A percentile compares a stretch with the other conserved stretches of the same genome.
These are phyloP conservation scores for Metarhizium rileyi DNA, from an alignment of 2,329 filamentous ascomycete genomes.

Conservation along the genomic window DNA sequence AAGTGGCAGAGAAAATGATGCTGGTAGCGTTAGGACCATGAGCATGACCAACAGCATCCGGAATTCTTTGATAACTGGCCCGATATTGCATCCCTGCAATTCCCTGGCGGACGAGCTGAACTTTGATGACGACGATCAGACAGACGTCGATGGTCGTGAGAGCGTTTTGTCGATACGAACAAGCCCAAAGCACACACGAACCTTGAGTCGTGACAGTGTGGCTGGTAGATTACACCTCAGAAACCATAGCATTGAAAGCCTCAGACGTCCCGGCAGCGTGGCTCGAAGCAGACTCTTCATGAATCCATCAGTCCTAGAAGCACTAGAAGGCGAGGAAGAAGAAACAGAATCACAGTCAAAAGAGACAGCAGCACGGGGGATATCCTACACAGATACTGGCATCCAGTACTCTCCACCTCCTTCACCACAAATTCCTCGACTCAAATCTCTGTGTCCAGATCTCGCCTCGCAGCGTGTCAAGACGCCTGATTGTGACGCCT, in stretches of 20 bases:
- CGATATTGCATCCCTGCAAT: slow-evolving; percentile 51
- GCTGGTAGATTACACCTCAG: slow-evolving; percentile 39
- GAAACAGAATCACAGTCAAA: slow-evolving; percentile 21
- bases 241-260: slow-evolving; percentile 49
- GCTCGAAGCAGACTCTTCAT: slow-evolving; percentile 42
- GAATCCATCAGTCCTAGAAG: slow-evolving; percentile 46
- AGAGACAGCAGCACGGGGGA: slow-evolving; percentile 14
- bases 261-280: slow-evolving; percentile 45
- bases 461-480: slow-evolving; percentile 23
- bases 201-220: slow-evolving; percentile 48
- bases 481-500: slow-evolving; percentile 32
- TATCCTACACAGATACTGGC: slow-evolving; percentile 64
- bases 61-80: slow-evolving; percentile 57
- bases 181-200: slow-evolving; percentile 38
- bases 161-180: slow-evolving; percentile 43
- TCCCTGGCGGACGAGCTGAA: slow-evolving; percentile 87
- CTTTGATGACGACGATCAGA: slow-evolving; percentile 65
- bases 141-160: slow-evolving; percentile 61
- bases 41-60: slow-evolving; percentile 64
- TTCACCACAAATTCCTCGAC: slow-evolving; percentile 48
- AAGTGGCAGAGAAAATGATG: slow-evolving; percentile 55
- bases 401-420: slow-evolving; percentile 77
- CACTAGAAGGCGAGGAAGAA: slow-evolving; percentile 45
- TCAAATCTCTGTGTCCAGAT: slow-evolving; percentile 33
- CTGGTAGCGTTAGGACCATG: slow-evolving; percentile 60